Base-by-base conservation (phyloP, 192 early-diverging fungal species). In the Backusella liffmaniae region DNA sequence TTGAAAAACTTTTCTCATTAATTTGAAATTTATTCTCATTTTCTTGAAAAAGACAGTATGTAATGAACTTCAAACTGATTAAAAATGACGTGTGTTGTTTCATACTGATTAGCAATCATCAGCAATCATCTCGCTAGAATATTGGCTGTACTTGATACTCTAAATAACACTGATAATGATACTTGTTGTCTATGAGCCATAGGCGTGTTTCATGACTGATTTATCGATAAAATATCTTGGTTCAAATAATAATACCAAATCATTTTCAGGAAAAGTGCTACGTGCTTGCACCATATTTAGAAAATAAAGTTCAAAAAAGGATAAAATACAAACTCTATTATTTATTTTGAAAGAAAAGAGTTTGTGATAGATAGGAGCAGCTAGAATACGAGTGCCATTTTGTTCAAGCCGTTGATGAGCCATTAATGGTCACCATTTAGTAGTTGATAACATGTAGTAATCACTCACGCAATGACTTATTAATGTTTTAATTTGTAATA, bases 231-330 rank as follows among this genome's bases (percentile, higher is more conserved):
- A 39, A 10, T 10, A 26, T 62, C 23, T 29, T 29, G 56, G 56
- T 29, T 10, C 23, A 5, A 62, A 29, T 9, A 56, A 8, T 21
- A 56, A 23, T 29, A 62, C 3, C 56, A 29, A 62, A 62, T 62
- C 56, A 62, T 29, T 29, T 26, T 62, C 3, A 26, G 56, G 21
- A 29, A 62, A 62, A 62, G 26, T 23, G 21, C 21, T 62, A 62
- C 56, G 56, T 62, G 56, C 9, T 12, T 29, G 56, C 5, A 9
- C 56, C 26, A 10, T 29, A 29, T 62, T 62, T 62, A 62, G 26
- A 62, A 62, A 62, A 29, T 62, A 62, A 62, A 62, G 56, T 62
- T 62, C 23, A 62, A 62, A 62, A 59, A 62, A 62, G 56, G 56
- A 62, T 62, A 26, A 62, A 62, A 62, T 62, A 23, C 9, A 29